phyloP scores from a whole-genome alignment of 192 early-diverging fungal species.

The Gigaspora rosea region DNA sequence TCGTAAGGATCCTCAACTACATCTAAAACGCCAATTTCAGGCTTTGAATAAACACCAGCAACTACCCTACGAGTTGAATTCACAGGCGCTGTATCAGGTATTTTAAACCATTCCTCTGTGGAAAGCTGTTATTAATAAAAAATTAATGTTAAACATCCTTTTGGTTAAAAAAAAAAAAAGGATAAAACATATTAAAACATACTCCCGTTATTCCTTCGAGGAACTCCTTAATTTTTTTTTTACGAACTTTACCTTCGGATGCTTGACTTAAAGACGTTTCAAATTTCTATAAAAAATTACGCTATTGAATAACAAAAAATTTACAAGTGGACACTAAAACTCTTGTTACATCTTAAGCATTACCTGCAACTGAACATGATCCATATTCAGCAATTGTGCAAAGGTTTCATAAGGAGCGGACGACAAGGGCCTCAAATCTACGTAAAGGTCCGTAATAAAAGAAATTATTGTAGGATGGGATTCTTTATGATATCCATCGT shows the following conservation, averaged over 20 bases:
- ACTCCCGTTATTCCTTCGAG: slow-evolving; percentile 10
- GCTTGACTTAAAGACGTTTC: not conserved
- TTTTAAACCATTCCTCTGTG: slow-evolving; percentile 10
- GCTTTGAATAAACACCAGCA: slow-evolving; percentile 3
- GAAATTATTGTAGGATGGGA: slow-evolving; percentile 4
- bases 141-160: not conserved
- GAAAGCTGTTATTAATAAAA: not conserved
- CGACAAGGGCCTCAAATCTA: slow-evolving; percentile 8
- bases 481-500: slow-evolving; percentile 34
- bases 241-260: not conserved
- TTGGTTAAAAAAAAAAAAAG: not conserved
- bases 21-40: slow-evolving; percentile 13
- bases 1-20: slow-evolving; percentile 7
- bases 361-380: slow-evolving; percentile 18
- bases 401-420: slow-evolving; percentile 24
- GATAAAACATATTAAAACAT: not conserved
- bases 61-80: not conserved
- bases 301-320: not conserved
- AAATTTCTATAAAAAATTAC: not conserved
- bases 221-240: slow-evolving; percentile 3
- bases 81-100: not conserved
- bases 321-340: not conserved
- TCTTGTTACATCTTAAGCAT: not conserved
- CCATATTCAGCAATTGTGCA: slow-evolving; percentile 16
- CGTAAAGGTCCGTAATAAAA: slow-evolving; percentile 32